phyloP scores from a whole-genome alignment of 768 basidiomycete species.

The Pisolithus albus region DNA sequence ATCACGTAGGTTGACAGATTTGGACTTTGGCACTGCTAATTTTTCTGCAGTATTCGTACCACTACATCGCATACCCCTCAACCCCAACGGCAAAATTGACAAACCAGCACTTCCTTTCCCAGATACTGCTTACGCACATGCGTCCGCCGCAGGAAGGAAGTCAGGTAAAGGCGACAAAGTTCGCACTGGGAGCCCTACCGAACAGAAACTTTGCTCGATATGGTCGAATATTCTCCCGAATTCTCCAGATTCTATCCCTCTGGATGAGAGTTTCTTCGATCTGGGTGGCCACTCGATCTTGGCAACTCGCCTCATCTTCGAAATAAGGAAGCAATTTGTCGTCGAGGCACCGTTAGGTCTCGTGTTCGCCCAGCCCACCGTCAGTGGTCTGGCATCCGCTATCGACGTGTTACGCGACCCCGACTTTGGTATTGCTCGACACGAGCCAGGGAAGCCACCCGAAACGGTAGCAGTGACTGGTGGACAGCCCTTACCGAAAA shows the following conservation, averaged over 20 bases:
- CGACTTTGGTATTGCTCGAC: constrained; percentile 66
- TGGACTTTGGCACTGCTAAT: constrained; percentile 3
- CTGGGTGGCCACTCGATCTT: constrained; percentile 98
- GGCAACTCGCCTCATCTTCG: constrained; percentile 94
- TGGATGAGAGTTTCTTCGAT: constrained; percentile 96
- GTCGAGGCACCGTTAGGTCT: constrained; percentile 87
- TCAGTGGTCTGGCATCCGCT: constrained; percentile 65
- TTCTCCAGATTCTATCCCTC: constrained; percentile 67
- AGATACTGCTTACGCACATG: constrained; percentile 69
- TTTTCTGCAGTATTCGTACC: constrained; percentile 77
- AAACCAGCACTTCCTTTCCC: constrained; percentile 98
- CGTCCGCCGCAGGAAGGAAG: constrained; percentile 37
- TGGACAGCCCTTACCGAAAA: constrained; percentile 11
- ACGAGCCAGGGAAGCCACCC: constrained; percentile 17
- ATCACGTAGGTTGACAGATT: constrained; percentile 49
- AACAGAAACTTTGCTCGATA: constrained; percentile 74
- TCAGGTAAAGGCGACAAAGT: constrained; percentile 22
- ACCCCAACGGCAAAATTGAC: constrained; percentile 98
- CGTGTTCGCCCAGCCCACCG: constrained; percentile 87
- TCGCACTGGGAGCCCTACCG: constrained; percentile 55
- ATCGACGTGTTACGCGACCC: constrained; percentile 70
- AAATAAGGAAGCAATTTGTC: constrained; percentile 88
- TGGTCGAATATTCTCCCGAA: constrained; percentile 81
- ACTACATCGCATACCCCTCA: constrained; percentile 90
- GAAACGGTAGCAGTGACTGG: constrained; percentile 11